Evolutionary conservation across 352 stramenopile genomes (phyloP).

Genomic region (Pythium diclinum): DNA sequence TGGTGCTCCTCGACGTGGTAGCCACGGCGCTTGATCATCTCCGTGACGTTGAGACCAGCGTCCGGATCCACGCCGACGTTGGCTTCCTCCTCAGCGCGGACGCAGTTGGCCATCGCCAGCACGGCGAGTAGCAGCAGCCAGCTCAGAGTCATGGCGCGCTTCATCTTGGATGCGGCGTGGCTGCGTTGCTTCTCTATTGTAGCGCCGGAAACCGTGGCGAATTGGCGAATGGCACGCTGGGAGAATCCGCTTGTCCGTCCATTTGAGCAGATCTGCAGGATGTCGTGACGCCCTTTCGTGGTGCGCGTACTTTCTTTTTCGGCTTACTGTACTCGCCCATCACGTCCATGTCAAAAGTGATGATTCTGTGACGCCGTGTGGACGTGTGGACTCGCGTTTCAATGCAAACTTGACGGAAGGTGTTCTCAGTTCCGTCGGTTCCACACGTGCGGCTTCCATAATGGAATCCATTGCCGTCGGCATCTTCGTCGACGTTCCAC

Average conservation of each 20-base stretch:
- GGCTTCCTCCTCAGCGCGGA: slow-evolving; percentile 16
- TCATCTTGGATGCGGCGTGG: neutral
- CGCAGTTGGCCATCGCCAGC: slow-evolving; percentile 12
- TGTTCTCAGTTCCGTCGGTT: too few species aligned
- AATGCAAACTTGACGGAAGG: too few species aligned
- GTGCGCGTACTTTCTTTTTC: neutral
- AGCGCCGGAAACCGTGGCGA: neutral
- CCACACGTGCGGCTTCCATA: too few species aligned
- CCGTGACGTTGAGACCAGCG: slow-evolving; percentile 40
- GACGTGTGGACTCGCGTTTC: neutral
- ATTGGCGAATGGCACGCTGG: neutral
- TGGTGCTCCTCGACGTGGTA: slow-evolving; percentile 60
- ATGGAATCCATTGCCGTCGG: too few species aligned
- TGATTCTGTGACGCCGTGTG: neutral
- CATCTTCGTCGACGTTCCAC: neutral
- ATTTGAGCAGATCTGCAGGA: neutral
- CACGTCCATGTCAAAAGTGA: neutral
- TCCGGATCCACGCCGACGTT: slow-evolving; percentile 38
- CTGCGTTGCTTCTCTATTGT: neutral
- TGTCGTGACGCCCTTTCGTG: slow-evolving; percentile 9
- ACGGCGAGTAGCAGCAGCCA: slow-evolving; percentile 4
- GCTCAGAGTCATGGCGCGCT: neutral
- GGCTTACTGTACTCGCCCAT: neutral
- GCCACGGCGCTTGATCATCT: slow-evolving; percentile 43
- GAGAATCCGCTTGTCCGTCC: neutral